These are phyloP conservation scores for Colletotrichum tamarilloi DNA, from an alignment of 2,329 filamentous ascomycete species.

Conservation along the genomic window DNA sequence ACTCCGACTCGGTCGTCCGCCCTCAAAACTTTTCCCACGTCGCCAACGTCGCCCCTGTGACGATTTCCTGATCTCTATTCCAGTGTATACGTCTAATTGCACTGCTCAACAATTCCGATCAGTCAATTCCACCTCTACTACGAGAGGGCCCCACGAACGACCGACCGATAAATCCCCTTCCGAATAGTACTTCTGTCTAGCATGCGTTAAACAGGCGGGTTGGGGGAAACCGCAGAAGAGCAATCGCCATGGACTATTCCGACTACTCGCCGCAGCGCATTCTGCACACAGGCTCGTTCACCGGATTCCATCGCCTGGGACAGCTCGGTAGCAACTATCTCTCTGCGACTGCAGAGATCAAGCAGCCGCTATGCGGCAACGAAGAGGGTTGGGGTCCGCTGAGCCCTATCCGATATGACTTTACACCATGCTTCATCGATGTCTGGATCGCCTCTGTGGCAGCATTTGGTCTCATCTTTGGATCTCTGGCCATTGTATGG, in stretches of 20 bases:
- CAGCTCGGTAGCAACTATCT: constrained; percentile 71
- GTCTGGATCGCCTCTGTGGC: constrained; percentile 85
- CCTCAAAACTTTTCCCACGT: constrained; percentile 20
- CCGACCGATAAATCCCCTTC: neutral
- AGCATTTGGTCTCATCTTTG: constrained; percentile 81
- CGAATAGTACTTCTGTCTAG: constrained; percentile 22
- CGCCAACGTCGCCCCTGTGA: neutral
- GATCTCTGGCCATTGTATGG: constrained; percentile 83
- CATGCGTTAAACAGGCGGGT: constrained; percentile 33
- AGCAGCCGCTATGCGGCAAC: constrained; percentile 87
- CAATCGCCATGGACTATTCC: constrained; percentile 33
- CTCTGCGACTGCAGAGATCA: constrained; percentile 56
- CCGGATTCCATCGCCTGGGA: constrained; percentile 63
- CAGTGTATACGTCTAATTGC: neutral
- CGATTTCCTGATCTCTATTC: neutral
- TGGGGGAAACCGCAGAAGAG: constrained; percentile 21
- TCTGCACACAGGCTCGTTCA: constrained; percentile 69
- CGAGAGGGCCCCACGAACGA: constrained; percentile 1
- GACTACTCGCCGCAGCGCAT: constrained; percentile 56
- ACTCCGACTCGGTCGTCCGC: constrained; percentile 21
- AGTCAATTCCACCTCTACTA: neutral
- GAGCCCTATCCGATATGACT: constrained; percentile 88
- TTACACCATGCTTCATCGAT: constrained; percentile 97
- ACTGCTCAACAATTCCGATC: neutral
- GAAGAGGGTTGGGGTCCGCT: constrained; percentile 95